Conservation (phyloP, 306 rosid species). For the Citrullus mucosospermus region DNA sequence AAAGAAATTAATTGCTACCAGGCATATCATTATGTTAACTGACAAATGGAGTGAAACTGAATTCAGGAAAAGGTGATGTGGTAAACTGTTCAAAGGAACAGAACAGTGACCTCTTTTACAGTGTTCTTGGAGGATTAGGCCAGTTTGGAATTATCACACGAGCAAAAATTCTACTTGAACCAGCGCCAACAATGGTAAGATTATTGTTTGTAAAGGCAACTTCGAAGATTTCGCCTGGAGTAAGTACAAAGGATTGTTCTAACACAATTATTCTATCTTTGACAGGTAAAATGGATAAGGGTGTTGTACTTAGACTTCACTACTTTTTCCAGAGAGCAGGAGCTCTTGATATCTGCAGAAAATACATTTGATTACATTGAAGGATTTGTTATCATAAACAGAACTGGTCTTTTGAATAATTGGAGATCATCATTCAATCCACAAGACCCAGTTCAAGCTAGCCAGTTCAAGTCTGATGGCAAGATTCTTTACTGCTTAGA, state of each 20-base stretch:
- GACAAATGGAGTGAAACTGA: conserved; percentile 9
- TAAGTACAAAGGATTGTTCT: background rate
- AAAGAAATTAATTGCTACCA: background rate
- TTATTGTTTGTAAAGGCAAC: background rate
- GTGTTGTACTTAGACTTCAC: conserved; percentile 48
- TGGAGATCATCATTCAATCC: conserved; percentile 95
- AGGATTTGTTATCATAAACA: conserved; percentile 87
- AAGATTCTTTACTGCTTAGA: conserved; percentile 80
- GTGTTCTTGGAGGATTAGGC: conserved; percentile 96
- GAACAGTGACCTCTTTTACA: conserved; percentile 67
- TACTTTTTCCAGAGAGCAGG: conserved; percentile 70
- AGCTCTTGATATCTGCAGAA: conserved; percentile 45
- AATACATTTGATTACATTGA: conserved; percentile 66
- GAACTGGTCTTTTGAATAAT: conserved; percentile 77
- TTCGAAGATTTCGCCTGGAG: background rate
- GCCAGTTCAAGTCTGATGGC: conserved; percentile 80
- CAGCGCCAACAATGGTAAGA: conserved; percentile 66
- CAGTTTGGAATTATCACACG: conserved; percentile 90
- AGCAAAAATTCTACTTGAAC: conserved; percentile 70
- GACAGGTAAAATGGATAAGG: conserved; percentile 62
- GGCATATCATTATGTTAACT: conserved; percentile 8
- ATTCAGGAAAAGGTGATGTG: conserved; percentile 83
- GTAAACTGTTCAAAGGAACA: conserved; percentile 61
- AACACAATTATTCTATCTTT: background rate
- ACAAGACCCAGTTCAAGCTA: conserved; percentile 75